Percentiles rank a stretch among this genome's conserved stretches.
Evolutionary conservation across 208 protist genomes (phyloP).

Genomic region (Wallacemonas collosoma): DNA sequence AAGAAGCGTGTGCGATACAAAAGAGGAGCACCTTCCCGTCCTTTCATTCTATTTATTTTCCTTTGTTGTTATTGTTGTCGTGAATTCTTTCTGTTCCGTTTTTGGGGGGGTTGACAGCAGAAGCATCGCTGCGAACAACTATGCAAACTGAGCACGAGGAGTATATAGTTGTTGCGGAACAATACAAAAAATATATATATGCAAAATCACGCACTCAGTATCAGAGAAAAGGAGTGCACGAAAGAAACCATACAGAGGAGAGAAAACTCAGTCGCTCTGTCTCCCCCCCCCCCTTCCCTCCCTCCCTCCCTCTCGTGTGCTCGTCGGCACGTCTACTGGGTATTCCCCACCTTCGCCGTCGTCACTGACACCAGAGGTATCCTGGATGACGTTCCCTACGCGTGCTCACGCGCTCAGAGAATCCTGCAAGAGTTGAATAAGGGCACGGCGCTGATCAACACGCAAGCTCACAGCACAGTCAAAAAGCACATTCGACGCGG

Average conservation of each 20-base stretch:
- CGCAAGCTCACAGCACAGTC: constrained; percentile 55
- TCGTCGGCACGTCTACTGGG: too few relatives aligned
- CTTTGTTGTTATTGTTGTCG: constrained; percentile 3
- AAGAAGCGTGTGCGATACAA: too few relatives aligned
- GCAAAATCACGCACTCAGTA: neutral
- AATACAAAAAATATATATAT: neutral
- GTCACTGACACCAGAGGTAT: too few relatives aligned
- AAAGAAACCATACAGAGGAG: too few relatives aligned
- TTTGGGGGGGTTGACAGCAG: neutral
- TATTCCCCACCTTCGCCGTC: too few relatives aligned
- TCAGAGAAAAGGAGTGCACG: neutral
- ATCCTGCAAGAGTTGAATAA: constrained; percentile 48
- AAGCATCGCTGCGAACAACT: neutral
- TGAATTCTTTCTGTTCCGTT: neutral
- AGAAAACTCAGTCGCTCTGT: too few relatives aligned
- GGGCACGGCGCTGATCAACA: constrained; percentile 28
- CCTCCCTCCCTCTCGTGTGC: too few relatives aligned
- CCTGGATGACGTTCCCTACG: too few relatives aligned
- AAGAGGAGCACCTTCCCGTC: too few relatives aligned
- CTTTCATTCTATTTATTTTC: too few relatives aligned
- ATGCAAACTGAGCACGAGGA: neutral
- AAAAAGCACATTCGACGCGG: constrained; percentile 39
- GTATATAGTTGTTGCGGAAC: neutral
- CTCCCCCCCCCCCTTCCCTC: too few relatives aligned
- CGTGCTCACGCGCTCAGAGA: constrained; percentile 18